phyloP scores from a whole-genome alignment of 495 filamentous ascomycete species.

The Symbiotaphrina buchneri region DNA sequence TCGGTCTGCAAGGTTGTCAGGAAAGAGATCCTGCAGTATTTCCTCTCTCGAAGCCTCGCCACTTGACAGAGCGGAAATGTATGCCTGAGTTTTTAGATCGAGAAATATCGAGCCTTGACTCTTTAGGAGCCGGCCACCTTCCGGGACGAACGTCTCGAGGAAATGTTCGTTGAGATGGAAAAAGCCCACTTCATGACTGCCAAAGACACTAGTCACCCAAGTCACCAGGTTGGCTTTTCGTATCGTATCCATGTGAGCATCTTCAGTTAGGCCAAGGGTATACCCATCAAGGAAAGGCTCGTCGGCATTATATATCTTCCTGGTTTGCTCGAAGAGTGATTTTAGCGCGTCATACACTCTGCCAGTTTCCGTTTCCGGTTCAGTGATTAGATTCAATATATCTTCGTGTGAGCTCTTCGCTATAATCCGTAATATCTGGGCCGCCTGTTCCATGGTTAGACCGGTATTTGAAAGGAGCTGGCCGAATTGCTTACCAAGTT shows the following conservation, averaged over 20 bases:
- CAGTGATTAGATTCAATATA: constrained; percentile 49
- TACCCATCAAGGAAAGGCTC: constrained; percentile 47
- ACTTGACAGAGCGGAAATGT: constrained; percentile 46
- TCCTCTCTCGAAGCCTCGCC: constrained; percentile 40
- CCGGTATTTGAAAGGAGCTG: not conserved
- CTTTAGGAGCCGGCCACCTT: constrained; percentile 47
- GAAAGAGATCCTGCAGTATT: constrained; percentile 53
- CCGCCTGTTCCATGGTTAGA: constrained; percentile 22
- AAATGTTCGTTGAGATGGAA: constrained; percentile 70
- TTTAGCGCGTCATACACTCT: constrained; percentile 66
- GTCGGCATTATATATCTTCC: constrained; percentile 50
- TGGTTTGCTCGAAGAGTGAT: constrained; percentile 59
- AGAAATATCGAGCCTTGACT: constrained; percentile 51
- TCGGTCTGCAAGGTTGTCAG: constrained; percentile 37
- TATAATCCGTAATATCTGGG: constrained; percentile 45
- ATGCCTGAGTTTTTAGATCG: constrained; percentile 69
- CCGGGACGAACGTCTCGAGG: constrained; percentile 61
- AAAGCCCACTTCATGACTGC: constrained; percentile 61
- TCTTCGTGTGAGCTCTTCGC: constrained; percentile 48
- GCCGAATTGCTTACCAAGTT: constrained; percentile 30
- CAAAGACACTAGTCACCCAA: constrained; percentile 63
- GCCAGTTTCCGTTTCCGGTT: constrained; percentile 49
- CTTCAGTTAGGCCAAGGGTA: constrained; percentile 46
- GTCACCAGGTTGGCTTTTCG: constrained; percentile 76
- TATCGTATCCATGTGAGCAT: constrained; percentile 49